Percentiles rank a stretch among this genome's conserved stretches.
These are phyloP conservation scores for Solanum pinnatisectum DNA, from an alignment of 257 asterid genomes.

Conservation along the genomic window DNA sequence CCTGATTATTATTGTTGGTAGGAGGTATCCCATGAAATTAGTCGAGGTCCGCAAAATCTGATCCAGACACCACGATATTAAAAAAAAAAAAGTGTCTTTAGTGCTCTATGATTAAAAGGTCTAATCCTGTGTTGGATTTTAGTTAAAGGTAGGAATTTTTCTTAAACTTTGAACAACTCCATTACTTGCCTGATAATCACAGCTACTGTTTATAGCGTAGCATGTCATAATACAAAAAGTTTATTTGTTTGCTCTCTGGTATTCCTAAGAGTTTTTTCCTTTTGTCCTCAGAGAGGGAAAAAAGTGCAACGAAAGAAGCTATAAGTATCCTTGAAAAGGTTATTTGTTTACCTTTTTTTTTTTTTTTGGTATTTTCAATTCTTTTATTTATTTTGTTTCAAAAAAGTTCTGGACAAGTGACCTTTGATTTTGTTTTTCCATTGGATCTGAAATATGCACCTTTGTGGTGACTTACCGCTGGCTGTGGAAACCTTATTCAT, in stretches of 20 bases:
- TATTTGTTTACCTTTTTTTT: background rate
- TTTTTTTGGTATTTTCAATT: background rate
- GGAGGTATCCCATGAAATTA: background rate
- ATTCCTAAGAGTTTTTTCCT: background rate
- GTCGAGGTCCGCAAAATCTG: background rate
- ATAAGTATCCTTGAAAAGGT: conserved; percentile 32
- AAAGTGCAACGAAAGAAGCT: conserved; percentile 50
- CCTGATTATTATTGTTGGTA: background rate
- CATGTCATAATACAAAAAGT: background rate
- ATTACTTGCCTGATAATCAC: background rate
- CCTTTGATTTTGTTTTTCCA: background rate
- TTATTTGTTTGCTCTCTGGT: background rate
- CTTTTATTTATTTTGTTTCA: background rate
- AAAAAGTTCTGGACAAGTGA: background rate
- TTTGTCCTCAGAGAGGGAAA: conserved; percentile 33
- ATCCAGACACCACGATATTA: background rate
- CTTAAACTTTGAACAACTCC: background rate
- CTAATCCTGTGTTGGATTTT: background rate
- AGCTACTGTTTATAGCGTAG: background rate
- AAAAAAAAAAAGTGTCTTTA: background rate
- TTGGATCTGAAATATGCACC: background rate
- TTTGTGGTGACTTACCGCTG: background rate
- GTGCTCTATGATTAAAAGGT: background rate
- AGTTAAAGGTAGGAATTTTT: background rate
- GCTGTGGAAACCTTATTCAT: background rate